Base-by-base conservation (phyloP, 208 protist species). In the Trypanosoma brucei region DNA sequence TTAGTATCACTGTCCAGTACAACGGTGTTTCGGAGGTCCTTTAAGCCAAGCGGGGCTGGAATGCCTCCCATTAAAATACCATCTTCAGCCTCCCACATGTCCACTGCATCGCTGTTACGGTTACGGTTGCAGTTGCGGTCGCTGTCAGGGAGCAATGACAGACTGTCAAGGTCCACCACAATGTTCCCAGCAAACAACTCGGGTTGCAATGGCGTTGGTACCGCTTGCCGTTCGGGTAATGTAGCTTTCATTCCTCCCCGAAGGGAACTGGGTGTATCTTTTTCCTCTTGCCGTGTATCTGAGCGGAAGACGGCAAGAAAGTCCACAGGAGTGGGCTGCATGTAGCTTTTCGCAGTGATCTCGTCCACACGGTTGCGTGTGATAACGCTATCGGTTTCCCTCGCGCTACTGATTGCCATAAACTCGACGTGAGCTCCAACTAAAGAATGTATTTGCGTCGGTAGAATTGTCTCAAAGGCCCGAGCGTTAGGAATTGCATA, bases 391-490 rank as follows among this genome's bases (percentile, higher is more conserved):
- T 91, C 84, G 3, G 59, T 42, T 0, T 77, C 72, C 33, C 74
- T 38, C 4, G 76, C 45, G 45, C 53, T 5, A 14, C 35, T 30
- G 22, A 73, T 61, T 2, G 73, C 62, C 22, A 72, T 70, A 69
- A 91, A 95, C 58, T 65, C 69, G 13, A 93, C 90, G 7, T 50
- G 53, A 0, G 83, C 84, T 6, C 90, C 90, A 31, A 82, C 75
- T 11, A 95, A 52, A 0, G 76, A 63, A 7, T 80, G 79, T 45
- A 92, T 58, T 57, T 78, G 71, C 34, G 86, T 91, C 7, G 90
- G 86, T 52, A 93, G 69, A 55, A 93, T 79, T 7, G 84, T 95
- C 56, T 95, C 86, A 59, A 95, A 95, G 39, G 90, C 84, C 31
- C 86, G 76, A 9, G 90, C 76, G 75, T 79, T 90, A 11, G 76